A percentile compares a stretch with the other conserved stretches of the same genome.
Evolutionary conservation across 768 basidiomycete genomes (phyloP).

Genomic region (Rhodocollybia butyracea): DNA sequence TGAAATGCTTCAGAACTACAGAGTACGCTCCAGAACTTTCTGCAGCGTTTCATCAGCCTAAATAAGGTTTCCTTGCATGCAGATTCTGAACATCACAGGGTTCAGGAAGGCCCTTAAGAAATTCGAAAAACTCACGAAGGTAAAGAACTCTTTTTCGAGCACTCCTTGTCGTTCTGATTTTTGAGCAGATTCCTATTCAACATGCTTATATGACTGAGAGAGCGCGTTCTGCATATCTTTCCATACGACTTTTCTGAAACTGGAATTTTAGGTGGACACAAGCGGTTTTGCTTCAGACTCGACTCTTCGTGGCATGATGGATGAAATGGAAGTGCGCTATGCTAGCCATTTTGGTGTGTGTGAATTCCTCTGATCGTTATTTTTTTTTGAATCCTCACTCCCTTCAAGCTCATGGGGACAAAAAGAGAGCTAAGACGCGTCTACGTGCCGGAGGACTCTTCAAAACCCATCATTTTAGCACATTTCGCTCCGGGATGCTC

Average conservation of each 20-base stretch:
- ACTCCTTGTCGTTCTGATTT: constrained; percentile 1
- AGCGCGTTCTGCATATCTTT: constrained; percentile 30
- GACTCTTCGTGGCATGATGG: constrained; percentile 62
- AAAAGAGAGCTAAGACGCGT: constrained; percentile 68
- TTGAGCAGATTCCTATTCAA: constrained; percentile 60
- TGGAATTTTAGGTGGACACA: constrained; percentile 52
- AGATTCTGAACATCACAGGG: constrained; percentile 88
- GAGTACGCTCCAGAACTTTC: constrained; percentile 42
- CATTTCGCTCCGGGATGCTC: constrained; percentile 70
- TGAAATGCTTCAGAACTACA: constrained; percentile 86
- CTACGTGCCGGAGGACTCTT: constrained; percentile 51
- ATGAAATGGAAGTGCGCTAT: constrained; percentile 74
- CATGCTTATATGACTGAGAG: constrained; percentile 80
- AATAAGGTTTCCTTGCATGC: neutral
- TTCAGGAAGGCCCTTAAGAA: constrained; percentile 86
- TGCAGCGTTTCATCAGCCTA: neutral
- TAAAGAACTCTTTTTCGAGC: constrained; percentile 20
- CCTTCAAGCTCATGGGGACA: constrained; percentile 67
- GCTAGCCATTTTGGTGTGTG: constrained; percentile 71
- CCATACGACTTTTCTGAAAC: neutral
- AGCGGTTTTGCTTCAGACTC: constrained; percentile 65
- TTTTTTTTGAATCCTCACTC: neutral
- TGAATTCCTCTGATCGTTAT: neutral
- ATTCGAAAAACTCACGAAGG: constrained; percentile 77
- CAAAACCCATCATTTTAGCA: constrained; percentile 66